These are phyloP conservation scores for Gossypium longicalyx DNA, from an alignment of 345 rosid genomes.

Conservation along the genomic window DNA sequence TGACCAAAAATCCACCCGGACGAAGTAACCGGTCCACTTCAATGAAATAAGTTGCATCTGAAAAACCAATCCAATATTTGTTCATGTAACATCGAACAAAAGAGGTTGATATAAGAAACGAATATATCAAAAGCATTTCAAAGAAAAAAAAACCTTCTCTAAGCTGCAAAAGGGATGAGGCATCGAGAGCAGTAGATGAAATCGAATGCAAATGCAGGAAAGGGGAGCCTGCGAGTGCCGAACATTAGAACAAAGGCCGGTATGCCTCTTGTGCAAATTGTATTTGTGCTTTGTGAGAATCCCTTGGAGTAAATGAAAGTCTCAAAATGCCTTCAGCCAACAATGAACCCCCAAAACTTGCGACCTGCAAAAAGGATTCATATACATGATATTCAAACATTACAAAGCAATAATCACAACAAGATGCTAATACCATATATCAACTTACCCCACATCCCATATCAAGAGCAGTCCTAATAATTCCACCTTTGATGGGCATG, in stretches of 20 bases:
- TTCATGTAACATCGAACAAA: constrained; percentile 12
- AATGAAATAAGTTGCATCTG: constrained; percentile 88
- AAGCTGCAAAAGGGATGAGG: constrained; percentile 89
- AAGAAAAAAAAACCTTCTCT: constrained; percentile 57
- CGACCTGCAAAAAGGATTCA: constrained; percentile 48
- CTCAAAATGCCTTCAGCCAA: constrained; percentile 66
- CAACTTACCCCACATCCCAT: constrained; percentile 95
- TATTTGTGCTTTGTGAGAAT: constrained; percentile 94
- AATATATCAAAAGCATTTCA: not conserved
- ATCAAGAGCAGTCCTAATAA: constrained; percentile 90
- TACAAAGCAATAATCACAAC: not conserved
- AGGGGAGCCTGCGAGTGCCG: constrained; percentile 95
- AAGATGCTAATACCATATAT: not conserved
- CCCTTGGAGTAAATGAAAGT: constrained; percentile 90
- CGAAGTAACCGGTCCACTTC: constrained; percentile 91
- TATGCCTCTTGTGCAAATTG: constrained; percentile 93
- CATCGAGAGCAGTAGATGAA: constrained; percentile 87
- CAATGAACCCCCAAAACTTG: constrained; percentile 87
- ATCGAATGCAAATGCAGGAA: constrained; percentile 91
- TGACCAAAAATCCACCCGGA: constrained; percentile 85
- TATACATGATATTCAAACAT: not conserved
- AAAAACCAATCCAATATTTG: constrained; percentile 53
- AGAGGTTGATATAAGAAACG: constrained; percentile 6
- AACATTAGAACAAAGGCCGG: constrained; percentile 99
- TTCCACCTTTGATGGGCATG: constrained; percentile 64